phyloP scores from a whole-genome alignment of 2,329 filamentous ascomycete species.

The Fusarium graminum region DNA sequence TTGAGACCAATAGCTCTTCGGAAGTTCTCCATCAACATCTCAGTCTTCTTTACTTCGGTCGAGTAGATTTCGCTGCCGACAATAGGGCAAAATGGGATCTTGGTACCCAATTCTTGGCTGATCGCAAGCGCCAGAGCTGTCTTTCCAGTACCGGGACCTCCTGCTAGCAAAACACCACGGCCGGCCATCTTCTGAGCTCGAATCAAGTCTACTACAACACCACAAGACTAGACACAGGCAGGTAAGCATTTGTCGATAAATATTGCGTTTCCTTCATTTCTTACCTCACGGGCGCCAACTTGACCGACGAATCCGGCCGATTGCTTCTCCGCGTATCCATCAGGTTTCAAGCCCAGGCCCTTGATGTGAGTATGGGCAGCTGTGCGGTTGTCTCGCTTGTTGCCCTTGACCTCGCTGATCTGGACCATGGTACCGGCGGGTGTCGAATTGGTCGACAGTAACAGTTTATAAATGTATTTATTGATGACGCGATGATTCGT shows the following conservation, averaged over 20 bases:
- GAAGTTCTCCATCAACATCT: conserved; percentile 99
- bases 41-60: conserved; percentile 99
- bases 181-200: conserved; percentile 98
- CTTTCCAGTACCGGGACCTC: conserved; percentile 96
- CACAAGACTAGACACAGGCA: conserved; percentile 76
- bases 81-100: conserved; percentile 98
- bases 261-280: conserved; percentile 32
- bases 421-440: conserved; percentile 76
- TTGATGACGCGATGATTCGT: conserved; percentile 20
- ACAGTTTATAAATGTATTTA: conserved; percentile 1
- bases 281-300: conserved; percentile 85
- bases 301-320: conserved; percentile 92
- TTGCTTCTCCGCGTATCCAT: conserved; percentile 86
- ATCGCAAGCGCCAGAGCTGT: conserved; percentile 95
- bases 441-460: conserved; percentile 37
- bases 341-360: conserved; percentile 85
- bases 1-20: conserved; percentile 94
- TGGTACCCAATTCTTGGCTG: conserved; percentile 96
- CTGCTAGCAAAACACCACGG: conserved; percentile 90
- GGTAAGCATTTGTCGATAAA: conserved; percentile 35
- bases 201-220: conserved; percentile 95
- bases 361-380: conserved; percentile 98
- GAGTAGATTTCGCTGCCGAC: conserved; percentile 98
- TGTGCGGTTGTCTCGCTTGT: conserved; percentile 94
- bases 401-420: conserved; percentile 95